Conservation (phyloP, 345 rosid genomes). For the Combretum micranthum region DNA sequence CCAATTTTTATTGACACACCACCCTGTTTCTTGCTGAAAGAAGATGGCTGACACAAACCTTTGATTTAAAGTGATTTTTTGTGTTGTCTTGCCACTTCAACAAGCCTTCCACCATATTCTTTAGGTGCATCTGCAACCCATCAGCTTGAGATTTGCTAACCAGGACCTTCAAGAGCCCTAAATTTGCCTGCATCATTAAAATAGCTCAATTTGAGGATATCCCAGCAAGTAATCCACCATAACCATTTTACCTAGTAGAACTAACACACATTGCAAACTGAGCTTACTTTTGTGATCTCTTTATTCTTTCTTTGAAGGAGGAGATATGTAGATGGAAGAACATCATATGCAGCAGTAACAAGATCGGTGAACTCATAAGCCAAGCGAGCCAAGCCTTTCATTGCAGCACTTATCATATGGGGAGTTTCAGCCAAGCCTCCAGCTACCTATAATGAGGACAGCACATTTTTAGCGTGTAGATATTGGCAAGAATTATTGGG, state of each 20-base stretch:
- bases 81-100: conserved; percentile 79
- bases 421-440: conserved; percentile 93
- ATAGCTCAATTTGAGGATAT: conserved; percentile 11
- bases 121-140: conserved; percentile 63
- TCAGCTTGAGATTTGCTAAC: conserved; percentile 89
- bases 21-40: not conserved
- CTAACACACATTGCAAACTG: not conserved
- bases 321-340: conserved; percentile 86
- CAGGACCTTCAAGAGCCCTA: conserved; percentile 83
- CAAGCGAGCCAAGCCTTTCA: conserved; percentile 89
- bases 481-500: too few relatives aligned
- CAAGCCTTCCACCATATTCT: conserved; percentile 75
- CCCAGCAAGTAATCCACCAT: not conserved
- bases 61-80: conserved; percentile 81
- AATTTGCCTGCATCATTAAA: conserved; percentile 64
- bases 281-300: conserved; percentile 76
- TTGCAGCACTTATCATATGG: conserved; percentile 95
- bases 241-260: not conserved
- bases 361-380: conserved; percentile 94
- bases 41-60: conserved; percentile 37
- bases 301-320: conserved; percentile 81
- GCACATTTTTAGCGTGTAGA: too few relatives aligned
- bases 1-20: not conserved
- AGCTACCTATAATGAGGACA: conserved; percentile 48
- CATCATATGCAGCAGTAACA: conserved; percentile 60